A percentile compares a stretch with the other conserved stretches of the same genome.
These are phyloP conservation scores for Diospyros lotus DNA, from an alignment of 148 eudicot species.

Conservation along the genomic window DNA sequence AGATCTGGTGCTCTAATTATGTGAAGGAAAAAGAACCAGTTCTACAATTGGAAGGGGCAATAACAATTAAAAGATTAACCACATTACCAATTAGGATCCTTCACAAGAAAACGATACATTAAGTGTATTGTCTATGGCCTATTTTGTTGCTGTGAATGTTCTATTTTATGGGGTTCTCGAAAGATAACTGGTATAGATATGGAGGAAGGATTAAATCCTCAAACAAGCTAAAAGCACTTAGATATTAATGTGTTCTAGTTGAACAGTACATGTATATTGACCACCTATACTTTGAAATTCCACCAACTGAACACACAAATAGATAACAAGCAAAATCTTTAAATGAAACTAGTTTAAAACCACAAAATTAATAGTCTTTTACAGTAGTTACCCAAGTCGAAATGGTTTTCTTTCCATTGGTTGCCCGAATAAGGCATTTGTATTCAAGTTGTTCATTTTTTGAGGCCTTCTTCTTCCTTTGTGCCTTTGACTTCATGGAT, in stretches of 20 bases:
- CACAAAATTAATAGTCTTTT: not conserved
- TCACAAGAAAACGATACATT: too few species aligned
- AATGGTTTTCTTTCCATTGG: conserved; percentile 85
- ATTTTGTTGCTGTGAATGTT: too few species aligned
- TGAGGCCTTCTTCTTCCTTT: conserved; percentile 57
- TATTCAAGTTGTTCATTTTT: conserved; percentile 60
- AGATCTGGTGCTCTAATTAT: too few species aligned
- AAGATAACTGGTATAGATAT: not conserved
- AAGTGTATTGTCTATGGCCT: not conserved
- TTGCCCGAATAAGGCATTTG: conserved; percentile 84
- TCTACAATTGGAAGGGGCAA: too few species aligned
- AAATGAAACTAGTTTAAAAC: not conserved
- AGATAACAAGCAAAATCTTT: not conserved
- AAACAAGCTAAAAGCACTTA: not conserved
- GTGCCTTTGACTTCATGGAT: conserved; percentile 65
- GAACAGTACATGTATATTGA: not conserved
- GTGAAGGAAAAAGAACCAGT: too few species aligned
- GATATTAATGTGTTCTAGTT: not conserved
- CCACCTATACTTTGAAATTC: not conserved
- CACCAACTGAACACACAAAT: too few species aligned
- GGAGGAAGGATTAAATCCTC: not conserved
- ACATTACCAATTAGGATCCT: too few species aligned
- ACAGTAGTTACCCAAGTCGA: conserved; percentile 58
- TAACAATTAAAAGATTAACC: too few species aligned
- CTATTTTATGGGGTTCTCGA: too few species aligned